Percentiles rank a stretch among this genome's conserved stretches.
phyloP scores from a whole-genome alignment of 306 rosid species.

The Castanospermum australe region DNA sequence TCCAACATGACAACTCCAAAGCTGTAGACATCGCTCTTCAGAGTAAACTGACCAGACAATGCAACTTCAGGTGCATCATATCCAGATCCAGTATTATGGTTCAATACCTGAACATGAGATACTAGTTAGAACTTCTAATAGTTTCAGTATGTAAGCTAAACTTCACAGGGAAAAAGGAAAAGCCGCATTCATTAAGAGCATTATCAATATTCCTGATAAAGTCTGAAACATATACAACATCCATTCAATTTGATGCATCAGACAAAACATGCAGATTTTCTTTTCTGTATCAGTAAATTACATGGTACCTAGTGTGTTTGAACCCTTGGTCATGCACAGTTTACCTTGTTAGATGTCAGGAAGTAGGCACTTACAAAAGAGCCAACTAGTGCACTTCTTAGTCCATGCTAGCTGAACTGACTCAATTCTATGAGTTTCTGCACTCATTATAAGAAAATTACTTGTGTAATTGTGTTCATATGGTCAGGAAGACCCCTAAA shows the following conservation, averaged over 20 bases:
- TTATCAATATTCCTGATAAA: neutral
- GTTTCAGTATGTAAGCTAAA: neutral
- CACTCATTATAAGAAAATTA: neutral
- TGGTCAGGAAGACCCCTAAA: neutral
- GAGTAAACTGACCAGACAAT: slow-evolving; percentile 71
- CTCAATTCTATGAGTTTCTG: neutral
- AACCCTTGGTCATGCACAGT: neutral
- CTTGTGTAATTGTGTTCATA: neutral
- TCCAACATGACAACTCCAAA: slow-evolving; percentile 98
- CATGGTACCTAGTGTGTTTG: neutral
- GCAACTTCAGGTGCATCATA: slow-evolving; percentile 85
- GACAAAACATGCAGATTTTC: slow-evolving; percentile 6
- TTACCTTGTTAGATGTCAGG: neutral
- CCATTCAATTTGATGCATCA: neutral
- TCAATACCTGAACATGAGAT: slow-evolving; percentile 57
- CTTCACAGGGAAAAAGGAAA: neutral
- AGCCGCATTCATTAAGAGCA: neutral
- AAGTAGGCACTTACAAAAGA: neutral
- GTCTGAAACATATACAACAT: neutral
- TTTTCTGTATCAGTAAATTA: neutral
- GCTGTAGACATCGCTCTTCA: slow-evolving; percentile 89
- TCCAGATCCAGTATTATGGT: slow-evolving; percentile 71
- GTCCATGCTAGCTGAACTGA: neutral
- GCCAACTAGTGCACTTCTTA: neutral
- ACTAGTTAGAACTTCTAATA: slow-evolving; percentile 24